Evolutionary conservation across 202 grass and related monocot genomes (phyloP).

Genomic region (Cymbopogon flexuosus): DNA sequence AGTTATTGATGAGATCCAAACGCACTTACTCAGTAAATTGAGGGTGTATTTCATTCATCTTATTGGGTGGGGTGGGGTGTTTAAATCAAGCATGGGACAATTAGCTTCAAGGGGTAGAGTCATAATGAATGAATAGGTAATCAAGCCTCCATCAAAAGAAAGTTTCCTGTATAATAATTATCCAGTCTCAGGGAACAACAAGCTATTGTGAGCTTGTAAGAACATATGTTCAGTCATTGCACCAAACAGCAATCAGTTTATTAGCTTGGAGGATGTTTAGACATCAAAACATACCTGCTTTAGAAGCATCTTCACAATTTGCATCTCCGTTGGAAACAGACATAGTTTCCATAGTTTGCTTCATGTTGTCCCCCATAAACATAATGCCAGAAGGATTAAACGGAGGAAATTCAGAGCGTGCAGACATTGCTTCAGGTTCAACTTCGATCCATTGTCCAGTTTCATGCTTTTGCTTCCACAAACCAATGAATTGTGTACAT

Average conservation of each 20-base stretch:
- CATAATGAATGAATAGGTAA: constrained; percentile 3
- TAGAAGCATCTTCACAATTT: constrained; percentile 52
- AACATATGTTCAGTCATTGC: constrained; percentile 11
- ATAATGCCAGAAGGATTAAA: constrained; percentile 74
- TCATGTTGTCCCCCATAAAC: constrained; percentile 61
- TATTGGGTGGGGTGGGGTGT: neutral
- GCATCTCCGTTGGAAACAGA: constrained; percentile 53
- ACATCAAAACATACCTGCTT: constrained; percentile 48
- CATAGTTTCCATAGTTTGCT: constrained; percentile 52
- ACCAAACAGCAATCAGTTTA: constrained; percentile 1
- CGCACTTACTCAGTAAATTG: neutral
- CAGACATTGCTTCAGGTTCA: constrained; percentile 76
- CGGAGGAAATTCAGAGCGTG: constrained; percentile 68
- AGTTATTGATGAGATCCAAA: constrained; percentile 17
- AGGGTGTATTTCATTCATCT: neutral
- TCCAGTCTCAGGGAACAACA: neutral
- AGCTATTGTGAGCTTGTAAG: constrained; percentile 1
- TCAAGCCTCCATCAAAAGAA: neutral
- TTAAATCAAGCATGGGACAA: constrained; percentile 13
- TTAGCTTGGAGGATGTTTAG: neutral
- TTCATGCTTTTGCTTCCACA: constrained; percentile 97
- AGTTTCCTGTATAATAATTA: neutral
- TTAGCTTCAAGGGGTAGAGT: constrained; percentile 12
- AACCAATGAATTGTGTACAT: constrained; percentile 60
- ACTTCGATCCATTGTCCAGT: constrained; percentile 97